These are phyloP conservation scores for Coniochaeta sp. DNA, from an alignment of 2,329 filamentous ascomycete species.

Conservation along the genomic window DNA sequence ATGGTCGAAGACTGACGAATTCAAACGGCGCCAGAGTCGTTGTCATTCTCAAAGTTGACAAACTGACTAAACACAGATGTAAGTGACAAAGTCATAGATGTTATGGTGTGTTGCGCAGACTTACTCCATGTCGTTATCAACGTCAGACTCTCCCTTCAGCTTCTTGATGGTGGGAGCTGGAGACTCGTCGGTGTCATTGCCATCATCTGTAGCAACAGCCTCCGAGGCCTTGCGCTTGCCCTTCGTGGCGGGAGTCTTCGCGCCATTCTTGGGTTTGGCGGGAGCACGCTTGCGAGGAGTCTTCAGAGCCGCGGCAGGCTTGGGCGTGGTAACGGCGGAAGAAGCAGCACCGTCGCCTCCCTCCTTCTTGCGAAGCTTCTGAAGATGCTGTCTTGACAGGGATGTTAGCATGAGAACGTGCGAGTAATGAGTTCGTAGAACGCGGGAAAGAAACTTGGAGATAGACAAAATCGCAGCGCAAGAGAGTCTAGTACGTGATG, in stretches of 20 bases:
- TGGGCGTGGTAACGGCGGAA: conserved; percentile 1
- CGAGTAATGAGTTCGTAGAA: neutral
- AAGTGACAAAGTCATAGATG: neutral
- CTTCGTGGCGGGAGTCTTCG: conserved; percentile 6
- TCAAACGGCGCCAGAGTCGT: neutral
- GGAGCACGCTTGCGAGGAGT: conserved; percentile 10
- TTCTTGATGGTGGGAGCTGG: neutral
- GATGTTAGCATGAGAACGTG: conserved; percentile 4
- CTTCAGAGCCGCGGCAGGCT: conserved; percentile 8
- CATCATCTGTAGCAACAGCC: neutral
- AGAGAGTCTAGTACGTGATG: conserved; percentile 15
- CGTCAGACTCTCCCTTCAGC: neutral
- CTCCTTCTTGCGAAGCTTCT: conserved; percentile 24
- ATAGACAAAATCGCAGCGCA: conserved; percentile 4
- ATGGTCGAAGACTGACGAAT: neutral
- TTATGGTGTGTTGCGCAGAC: neutral
- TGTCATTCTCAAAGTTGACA: neutral
- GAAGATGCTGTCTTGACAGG: conserved; percentile 22
- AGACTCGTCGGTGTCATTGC: conserved; percentile 18
- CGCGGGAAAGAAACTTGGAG: neutral
- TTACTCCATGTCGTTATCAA: neutral
- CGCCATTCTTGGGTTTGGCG: conserved; percentile 6
- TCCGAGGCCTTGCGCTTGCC: conserved; percentile 10
- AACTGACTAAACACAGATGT: neutral
- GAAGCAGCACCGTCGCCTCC: conserved; percentile 1